These are phyloP conservation scores for Geranium brycei DNA, from an alignment of 345 rosid genomes.

Conservation along the genomic window DNA sequence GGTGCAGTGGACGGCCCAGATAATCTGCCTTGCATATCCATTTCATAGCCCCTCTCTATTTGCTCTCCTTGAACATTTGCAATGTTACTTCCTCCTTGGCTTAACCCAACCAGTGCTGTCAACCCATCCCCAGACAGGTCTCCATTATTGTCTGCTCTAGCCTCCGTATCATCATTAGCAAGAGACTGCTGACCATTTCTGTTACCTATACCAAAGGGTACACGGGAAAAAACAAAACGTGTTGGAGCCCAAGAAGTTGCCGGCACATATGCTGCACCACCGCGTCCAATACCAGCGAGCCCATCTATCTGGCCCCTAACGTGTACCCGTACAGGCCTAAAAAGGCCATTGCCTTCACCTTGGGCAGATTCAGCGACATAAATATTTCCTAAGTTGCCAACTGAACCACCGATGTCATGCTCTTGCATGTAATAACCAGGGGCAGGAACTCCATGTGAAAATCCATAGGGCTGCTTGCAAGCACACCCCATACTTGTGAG, in stretches of 20 bases:
- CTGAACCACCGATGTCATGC: conserved; percentile 45
- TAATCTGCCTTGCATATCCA: conserved; percentile 30
- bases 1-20: conserved; percentile 33
- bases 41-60: conserved; percentile 36
- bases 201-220: conserved; percentile 60
- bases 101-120: conserved; percentile 79
- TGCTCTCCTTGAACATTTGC: conserved; percentile 44
- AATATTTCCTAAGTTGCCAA: conserved; percentile 45
- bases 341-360: conserved; percentile 56
- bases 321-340: conserved; percentile 80
- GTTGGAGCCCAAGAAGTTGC: conserved; percentile 81
- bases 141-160: conserved; percentile 59
- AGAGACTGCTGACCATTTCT: conserved; percentile 70
- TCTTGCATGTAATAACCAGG: conserved; percentile 63
- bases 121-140: conserved; percentile 75
- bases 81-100: conserved; percentile 51
- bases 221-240: conserved; percentile 84
- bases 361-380: conserved; percentile 61
- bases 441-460: conserved; percentile 40
- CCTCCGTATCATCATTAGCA: conserved; percentile 74
- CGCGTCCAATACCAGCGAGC: conserved; percentile 93
- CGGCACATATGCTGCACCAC: conserved; percentile 65
- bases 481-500: conserved; percentile 55
- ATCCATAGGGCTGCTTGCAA: conserved; percentile 69
- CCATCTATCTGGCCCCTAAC: conserved; percentile 89